Evolutionary conservation across 2,329 filamentous ascomycete genomes (phyloP), one percentile per base, ranked within the genome.

Genomic region (Microcyclospora tardicrescens): DNA sequence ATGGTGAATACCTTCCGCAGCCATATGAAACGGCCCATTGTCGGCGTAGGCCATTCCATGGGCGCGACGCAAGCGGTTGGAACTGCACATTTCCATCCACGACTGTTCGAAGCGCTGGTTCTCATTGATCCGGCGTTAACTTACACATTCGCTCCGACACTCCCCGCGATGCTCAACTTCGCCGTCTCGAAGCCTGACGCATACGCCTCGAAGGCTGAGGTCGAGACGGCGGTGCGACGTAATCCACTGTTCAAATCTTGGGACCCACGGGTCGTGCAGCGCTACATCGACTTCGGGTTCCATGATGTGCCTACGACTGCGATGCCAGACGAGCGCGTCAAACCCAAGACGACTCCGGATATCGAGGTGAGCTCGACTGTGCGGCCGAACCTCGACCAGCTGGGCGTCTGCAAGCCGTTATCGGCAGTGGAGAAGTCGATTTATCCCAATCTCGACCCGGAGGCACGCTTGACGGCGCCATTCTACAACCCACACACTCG

Each of bases 1-100:
- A 71, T 93, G 60, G 72, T 86, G 63, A 93, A 93, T 60, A 67
- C 72, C 35, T 86, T 91, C 61, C 81, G 84, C 34, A 65, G 70
- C 11, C 66, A 80, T 45, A 84, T 87, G 72, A 79, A 81, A 5
- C 77, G 79, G 0, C 86, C 86, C 2, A 67, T 94, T 15, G 61
- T 93, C 45, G 85, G 82, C 40, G 60, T 94, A 28, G 86, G 84
- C n/a, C 86, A 94, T 62, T 91, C 83, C 49, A 84, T 91, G 65
- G 86, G 86, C 50, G 84, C 71, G 45, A 74, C 73, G 53, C 73
- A 80, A 41, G 68, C 93, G 35, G 29, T 15, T 16, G 35, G 14
- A 4, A 32, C 30, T n/a, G 66, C 81, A 4, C 65, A 86, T 10
- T 68, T 83, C 44, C 80, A 93, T 60, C 84, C 86, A 2, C 78